Percentiles rank a stretch among this genome's conserved stretches.
phyloP scores from a whole-genome alignment of 768 basidiomycete species.

The Boletus pseudopeckii region DNA sequence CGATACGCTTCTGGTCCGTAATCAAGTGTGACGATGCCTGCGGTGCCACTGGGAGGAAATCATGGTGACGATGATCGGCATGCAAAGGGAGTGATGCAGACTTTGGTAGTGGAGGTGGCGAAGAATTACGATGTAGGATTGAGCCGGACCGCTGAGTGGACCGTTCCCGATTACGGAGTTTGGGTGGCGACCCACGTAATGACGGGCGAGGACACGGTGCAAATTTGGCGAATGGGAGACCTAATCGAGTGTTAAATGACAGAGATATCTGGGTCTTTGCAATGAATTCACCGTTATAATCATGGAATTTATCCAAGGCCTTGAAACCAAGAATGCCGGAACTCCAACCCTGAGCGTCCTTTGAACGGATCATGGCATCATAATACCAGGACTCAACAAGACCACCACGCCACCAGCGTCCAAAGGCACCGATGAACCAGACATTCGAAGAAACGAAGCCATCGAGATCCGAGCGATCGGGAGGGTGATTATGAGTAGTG shows the following conservation, averaged over 20 bases:
- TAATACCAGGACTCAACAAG: conserved; percentile 79
- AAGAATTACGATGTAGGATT: conserved; percentile 55
- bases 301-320: conserved; percentile 64
- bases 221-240: conserved; percentile 51
- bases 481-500: conserved; percentile 17
- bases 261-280: not conserved
- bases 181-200: conserved; percentile 51
- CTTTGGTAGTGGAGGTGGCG: conserved; percentile 82
- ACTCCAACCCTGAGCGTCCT: conserved; percentile 70
- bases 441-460: conserved; percentile 63
- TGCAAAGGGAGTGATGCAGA: conserved; percentile 78
- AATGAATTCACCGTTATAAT: conserved; percentile 54
- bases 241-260: conserved; percentile 28
- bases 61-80: conserved; percentile 39
- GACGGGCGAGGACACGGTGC: conserved; percentile 41
- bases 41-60: conserved; percentile 23
- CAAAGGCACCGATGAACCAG: conserved; percentile 90
- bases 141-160: conserved; percentile 40
- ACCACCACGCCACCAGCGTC: conserved; percentile 87
- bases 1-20: conserved; percentile 26
- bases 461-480: conserved; percentile 36
- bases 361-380: conserved; percentile 58
- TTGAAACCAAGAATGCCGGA: conserved; percentile 78
- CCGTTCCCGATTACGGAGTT: conserved; percentile 54
- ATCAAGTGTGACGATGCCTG: conserved; percentile 21